Conservation (phyloP, 306 rosid genomes). For the Mimosa bimucronata region DNA sequence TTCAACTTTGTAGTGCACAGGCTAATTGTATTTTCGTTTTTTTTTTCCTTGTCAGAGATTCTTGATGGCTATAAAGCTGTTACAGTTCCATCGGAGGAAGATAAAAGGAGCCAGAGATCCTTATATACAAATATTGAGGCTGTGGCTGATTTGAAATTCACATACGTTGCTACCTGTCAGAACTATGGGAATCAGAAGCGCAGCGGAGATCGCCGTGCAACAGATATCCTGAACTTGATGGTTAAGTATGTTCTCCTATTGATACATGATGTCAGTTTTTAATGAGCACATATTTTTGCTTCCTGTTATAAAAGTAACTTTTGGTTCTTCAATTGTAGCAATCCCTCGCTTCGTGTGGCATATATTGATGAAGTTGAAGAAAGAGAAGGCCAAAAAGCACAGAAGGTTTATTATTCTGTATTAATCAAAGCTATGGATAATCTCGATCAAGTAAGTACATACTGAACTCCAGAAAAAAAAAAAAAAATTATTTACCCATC, state of each 20-base stretch:
- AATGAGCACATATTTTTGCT: conserved; percentile 34
- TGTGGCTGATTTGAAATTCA: conserved; percentile 95
- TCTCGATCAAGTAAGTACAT: conserved; percentile 79
- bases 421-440: conserved; percentile 86
- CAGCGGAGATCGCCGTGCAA: conserved; percentile 95
- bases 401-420: conserved; percentile 94
- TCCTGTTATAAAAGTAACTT: conserved; percentile 35
- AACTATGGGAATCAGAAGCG: conserved; percentile 96
- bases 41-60: conserved; percentile 65
- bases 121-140: conserved; percentile 90
- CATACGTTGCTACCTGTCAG: conserved; percentile 95
- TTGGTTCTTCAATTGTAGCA: conserved; percentile 50
- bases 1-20: not conserved
- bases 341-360: conserved; percentile 98
- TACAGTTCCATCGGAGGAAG: conserved; percentile 84
- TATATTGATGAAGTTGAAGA: conserved; percentile 98
- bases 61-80: conserved; percentile 92
- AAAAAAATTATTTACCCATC: conserved; percentile 12
- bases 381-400: conserved; percentile 77
- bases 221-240: conserved; percentile 96
- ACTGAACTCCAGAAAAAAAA: conserved; percentile 28
- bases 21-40: not conserved
- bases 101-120: conserved; percentile 86
- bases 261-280: conserved; percentile 29
- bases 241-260: conserved; percentile 79